A percentile compares a stretch with the other conserved stretches of the same genome.
These are phyloP conservation scores for Acmispon strigosus DNA, from an alignment of 306 rosid species.

Conservation along the genomic window DNA sequence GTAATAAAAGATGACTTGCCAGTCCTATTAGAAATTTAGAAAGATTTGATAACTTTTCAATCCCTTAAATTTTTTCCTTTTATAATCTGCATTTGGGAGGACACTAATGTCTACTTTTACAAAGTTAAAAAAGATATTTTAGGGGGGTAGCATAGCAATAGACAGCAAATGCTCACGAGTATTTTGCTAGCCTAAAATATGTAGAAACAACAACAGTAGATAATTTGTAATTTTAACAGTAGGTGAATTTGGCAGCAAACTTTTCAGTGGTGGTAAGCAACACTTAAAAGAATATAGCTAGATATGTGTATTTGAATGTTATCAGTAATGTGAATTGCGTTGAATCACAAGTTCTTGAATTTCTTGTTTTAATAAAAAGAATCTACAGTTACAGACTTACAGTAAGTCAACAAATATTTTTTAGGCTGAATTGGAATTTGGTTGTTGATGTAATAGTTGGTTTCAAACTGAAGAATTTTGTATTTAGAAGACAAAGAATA, in stretches of 20 bases:
- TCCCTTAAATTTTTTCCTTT: background rate
- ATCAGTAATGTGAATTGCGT: background rate
- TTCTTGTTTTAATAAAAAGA: background rate
- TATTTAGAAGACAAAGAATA: background rate
- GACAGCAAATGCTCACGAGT: background rate
- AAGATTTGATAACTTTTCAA: background rate
- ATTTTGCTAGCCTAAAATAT: constrained; percentile 15
- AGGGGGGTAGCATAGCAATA: background rate
- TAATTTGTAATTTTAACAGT: background rate
- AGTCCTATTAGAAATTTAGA: background rate
- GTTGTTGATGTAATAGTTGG: background rate
- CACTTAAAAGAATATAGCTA: background rate
- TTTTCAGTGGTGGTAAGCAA: background rate
- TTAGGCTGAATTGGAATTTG: background rate
- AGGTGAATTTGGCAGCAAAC: background rate
- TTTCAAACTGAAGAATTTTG: background rate
- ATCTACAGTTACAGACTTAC: background rate
- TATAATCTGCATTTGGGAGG: constrained; percentile 7
- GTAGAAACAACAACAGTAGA: background rate
- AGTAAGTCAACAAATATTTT: background rate
- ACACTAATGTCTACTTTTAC: background rate
- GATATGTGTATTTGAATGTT: background rate
- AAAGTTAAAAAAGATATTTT: background rate
- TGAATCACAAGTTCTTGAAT: background rate
- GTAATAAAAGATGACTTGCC: constrained; percentile 11